Base-by-base conservation (phyloP, 768 basidiomycete genomes). In the Collybiopsis confluens region DNA sequence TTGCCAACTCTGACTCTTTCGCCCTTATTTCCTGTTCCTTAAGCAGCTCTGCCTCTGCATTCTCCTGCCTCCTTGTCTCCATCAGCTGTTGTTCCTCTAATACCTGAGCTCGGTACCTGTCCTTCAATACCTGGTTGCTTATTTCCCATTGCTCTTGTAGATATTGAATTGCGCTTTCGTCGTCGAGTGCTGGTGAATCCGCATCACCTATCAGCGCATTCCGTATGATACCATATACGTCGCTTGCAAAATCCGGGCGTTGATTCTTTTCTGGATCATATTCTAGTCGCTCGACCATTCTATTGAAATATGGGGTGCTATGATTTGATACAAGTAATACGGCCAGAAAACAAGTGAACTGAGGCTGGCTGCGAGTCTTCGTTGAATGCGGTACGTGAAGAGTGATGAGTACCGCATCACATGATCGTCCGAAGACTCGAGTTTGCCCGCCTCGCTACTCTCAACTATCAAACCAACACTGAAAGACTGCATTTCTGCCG, bases 61-160 rank as follows among this genome's bases (percentile, higher is more conserved):
- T 40, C 41, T 55, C 55, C 63, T 62, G 27, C 45, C n/a, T 45
- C 45, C 27, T 61, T 54, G 55, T 66, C 65, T 42, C 63, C 62
- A 56, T 62, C 65, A 33, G 13, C 3, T 58, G 59, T 35, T 15
- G 38, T 21, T 45, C 41, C 9, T 49, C 49, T 28, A 33, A 15
- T 11, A 43, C 18, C 36, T 56, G 55, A 10, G 24, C 20, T 30
- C 45, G 26, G 23, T 52, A 56, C 11, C 26, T 38, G 7, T n/a
- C 24, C 15, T 20, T 15, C 2, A 23, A 49, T 6, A 4, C 30
- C 21, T 5, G 18, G 21, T 56, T 56, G 6, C 52, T 49, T 9
- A 37, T 42, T 21, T 35, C n/a, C 55, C 55, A 56, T 15, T 30
- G 21, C 4, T 51, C 24, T 10, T 23, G 9, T 2, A 56, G 35